Evolutionary conservation across 2,329 filamentous ascomycete species (phyloP).

Genomic region (Plectosphaerella sp.): DNA sequence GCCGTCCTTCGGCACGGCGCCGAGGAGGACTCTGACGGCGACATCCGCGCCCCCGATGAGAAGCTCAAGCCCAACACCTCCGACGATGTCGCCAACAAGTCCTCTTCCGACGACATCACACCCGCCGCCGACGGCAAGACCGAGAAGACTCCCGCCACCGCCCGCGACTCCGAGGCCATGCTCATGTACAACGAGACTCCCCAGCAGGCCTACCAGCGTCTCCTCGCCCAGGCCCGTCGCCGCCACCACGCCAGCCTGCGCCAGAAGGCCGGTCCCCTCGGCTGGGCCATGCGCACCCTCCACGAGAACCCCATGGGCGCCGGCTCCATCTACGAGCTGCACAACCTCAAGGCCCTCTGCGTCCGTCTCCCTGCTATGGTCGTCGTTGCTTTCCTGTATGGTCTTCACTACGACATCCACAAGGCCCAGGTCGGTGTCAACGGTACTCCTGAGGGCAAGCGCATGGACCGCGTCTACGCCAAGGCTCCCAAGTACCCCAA

Average conservation of each 20-base stretch:
- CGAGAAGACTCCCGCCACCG: slow-evolving; percentile 36
- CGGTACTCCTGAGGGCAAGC: slow-evolving; percentile 68
- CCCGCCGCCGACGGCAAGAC: slow-evolving; percentile 20
- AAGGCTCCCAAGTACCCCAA: slow-evolving; percentile 63
- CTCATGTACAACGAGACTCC: slow-evolving; percentile 51
- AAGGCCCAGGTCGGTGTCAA: slow-evolving; percentile 65
- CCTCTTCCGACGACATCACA: slow-evolving; percentile 35
- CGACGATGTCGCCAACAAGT: slow-evolving; percentile 3
- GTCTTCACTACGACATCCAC: slow-evolving; percentile 79
- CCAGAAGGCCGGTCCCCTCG: slow-evolving; percentile 60
- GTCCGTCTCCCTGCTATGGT: slow-evolving; percentile 68
- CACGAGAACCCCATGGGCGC: slow-evolving; percentile 67
- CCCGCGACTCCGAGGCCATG: slow-evolving; percentile 42
- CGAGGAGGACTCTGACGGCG: slow-evolving; percentile 30
- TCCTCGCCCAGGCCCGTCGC: slow-evolving; percentile 51
- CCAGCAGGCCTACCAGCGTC: slow-evolving; percentile 57
- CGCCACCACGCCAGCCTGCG: slow-evolving; percentile 59
- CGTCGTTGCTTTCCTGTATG: slow-evolving; percentile 62
- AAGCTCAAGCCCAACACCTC: slow-evolving; percentile 13
- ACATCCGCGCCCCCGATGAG: neutral
- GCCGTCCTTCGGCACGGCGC: slow-evolving; percentile 66
- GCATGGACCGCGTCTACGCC: slow-evolving; percentile 66
- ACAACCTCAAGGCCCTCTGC: slow-evolving; percentile 60
- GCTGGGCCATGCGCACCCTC: slow-evolving; percentile 78
- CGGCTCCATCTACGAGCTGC: slow-evolving; percentile 69